Conservation (phyloP, 2,329 filamentous ascomycete genomes). For the Onygenales sp. region DNA sequence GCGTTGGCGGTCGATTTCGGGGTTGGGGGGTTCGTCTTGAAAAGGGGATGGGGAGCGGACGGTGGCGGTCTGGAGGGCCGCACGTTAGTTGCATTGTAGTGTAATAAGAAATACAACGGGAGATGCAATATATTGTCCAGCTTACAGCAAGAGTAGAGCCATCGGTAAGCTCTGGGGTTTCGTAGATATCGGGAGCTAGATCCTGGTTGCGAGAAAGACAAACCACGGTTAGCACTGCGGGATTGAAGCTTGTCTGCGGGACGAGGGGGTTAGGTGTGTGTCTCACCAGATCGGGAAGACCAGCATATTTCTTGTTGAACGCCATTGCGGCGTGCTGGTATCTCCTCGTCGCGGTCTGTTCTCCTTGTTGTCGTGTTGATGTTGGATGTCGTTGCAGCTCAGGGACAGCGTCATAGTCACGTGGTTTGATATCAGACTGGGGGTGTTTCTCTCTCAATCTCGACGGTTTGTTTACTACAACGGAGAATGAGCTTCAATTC, state of each 20-base stretch:
- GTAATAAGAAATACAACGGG: not conserved
- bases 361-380: not conserved
- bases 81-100: not conserved
- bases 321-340: slow-evolving; percentile 45
- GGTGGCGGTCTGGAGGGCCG: slow-evolving; percentile 43
- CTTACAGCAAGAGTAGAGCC: slow-evolving; percentile 72
- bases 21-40: slow-evolving; percentile 48
- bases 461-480: too few relatives aligned
- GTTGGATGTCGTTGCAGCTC: not conserved
- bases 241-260: slow-evolving; percentile 10
- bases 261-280: not conserved
- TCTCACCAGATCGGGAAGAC: slow-evolving; percentile 65
- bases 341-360: slow-evolving; percentile 6
- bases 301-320: slow-evolving; percentile 71
- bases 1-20: slow-evolving; percentile 65
- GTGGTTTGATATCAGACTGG: not conserved
- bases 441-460: too few relatives aligned
- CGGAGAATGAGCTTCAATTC: too few relatives aligned
- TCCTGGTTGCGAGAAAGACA: slow-evolving; percentile 47
- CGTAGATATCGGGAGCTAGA: slow-evolving; percentile 88
- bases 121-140: slow-evolving; percentile 7
- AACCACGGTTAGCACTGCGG: not conserved
- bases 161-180: slow-evolving; percentile 87
- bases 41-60: slow-evolving; percentile 47
- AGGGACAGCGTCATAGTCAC: not conserved